These are phyloP conservation scores for Lyophyllum shimeji DNA, from an alignment of 768 basidiomycete genomes.

Conservation along the genomic window DNA sequence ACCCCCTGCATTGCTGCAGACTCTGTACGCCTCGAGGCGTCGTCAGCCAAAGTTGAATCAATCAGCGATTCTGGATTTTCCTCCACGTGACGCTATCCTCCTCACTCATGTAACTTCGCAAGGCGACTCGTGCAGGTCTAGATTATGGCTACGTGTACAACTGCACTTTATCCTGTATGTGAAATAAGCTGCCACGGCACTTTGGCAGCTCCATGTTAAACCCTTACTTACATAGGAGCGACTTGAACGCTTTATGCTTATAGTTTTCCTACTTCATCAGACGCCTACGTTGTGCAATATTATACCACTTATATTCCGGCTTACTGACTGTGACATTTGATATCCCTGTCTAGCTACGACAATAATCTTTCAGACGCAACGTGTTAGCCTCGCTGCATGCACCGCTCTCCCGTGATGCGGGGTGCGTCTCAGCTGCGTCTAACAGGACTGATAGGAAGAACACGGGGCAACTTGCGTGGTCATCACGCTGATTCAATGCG, in stretches of 20 bases:
- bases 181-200: too few species aligned
- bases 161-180: too few species aligned
- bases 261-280: slow-evolving; percentile 5
- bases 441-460: slow-evolving; percentile 5
- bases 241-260: slow-evolving; percentile 14
- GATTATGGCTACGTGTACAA: too few species aligned
- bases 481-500: slow-evolving; percentile 35
- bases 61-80: slow-evolving; percentile 51
- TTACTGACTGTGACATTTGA: slow-evolving; percentile 16
- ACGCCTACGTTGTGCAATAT: slow-evolving; percentile 11
- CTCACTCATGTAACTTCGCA: slow-evolving; percentile 6
- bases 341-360: slow-evolving; percentile 1
- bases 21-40: slow-evolving; percentile 47
- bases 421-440: slow-evolving; percentile 1
- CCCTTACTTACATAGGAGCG: slow-evolving; percentile 11
- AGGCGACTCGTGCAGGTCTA: too few species aligned
- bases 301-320: slow-evolving; percentile 15
- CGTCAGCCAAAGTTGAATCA: slow-evolving; percentile 42
- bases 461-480: slow-evolving; percentile 25
- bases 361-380: slow-evolving; percentile 21
- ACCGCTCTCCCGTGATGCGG: background rate
- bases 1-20: slow-evolving; percentile 32
- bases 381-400: slow-evolving; percentile 14
- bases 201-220: too few species aligned
- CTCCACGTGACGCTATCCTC: slow-evolving; percentile 26